Evolutionary conservation across 192 early-diverging fungal species (phyloP), one percentile per base, ranked within the genome.

Genomic region (Hyaloraphidium curvatum): DNA sequence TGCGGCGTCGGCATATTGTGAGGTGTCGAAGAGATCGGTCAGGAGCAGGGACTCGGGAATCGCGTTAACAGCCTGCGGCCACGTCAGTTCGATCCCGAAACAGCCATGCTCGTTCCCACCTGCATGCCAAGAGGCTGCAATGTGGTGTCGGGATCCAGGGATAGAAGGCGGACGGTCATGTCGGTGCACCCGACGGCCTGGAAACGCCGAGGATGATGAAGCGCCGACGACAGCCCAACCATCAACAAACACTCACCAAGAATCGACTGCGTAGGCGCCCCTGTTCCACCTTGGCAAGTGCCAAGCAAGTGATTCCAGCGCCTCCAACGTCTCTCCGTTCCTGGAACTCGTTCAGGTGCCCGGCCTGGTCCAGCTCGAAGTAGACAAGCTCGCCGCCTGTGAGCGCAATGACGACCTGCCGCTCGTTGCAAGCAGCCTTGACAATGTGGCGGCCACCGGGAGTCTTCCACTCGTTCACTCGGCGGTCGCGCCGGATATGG

Each of bases 391-490:
- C 89, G 3, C 82, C 87, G 19, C 83, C 77, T 1, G 82, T 79
- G 17, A 93, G 66, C 2, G 85, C 82, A 33, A 96, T 80, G 0
- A 80, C 75, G 2, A 87, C 83, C 56, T 89, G 89, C 22, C 84
- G 79, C 26, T 75, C 62, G 56, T 91, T 91, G 37, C 80, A 84
- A 0, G 88, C 79, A 0, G 88, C 93, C 14, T 75, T 62, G 0
- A 82, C 65, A 52, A 96, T 87, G 0, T 68, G 61, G 52, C 77
- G 74, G 35, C 75, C 77, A 27, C 68, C 69, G 13, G 93, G 90
- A 16, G 87, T 79, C 51, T 74, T 78, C 96, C 96, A 99, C 66
- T 96, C 93, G 56, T 77, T 87, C 0, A 90, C 86, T 31, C 89
- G 83, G 2, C 79, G 75, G 67, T 92, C 91, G 23, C 78, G 63